Conservation (phyloP, 2,329 filamentous ascomycete genomes). For the Alternaria sp. region DNA sequence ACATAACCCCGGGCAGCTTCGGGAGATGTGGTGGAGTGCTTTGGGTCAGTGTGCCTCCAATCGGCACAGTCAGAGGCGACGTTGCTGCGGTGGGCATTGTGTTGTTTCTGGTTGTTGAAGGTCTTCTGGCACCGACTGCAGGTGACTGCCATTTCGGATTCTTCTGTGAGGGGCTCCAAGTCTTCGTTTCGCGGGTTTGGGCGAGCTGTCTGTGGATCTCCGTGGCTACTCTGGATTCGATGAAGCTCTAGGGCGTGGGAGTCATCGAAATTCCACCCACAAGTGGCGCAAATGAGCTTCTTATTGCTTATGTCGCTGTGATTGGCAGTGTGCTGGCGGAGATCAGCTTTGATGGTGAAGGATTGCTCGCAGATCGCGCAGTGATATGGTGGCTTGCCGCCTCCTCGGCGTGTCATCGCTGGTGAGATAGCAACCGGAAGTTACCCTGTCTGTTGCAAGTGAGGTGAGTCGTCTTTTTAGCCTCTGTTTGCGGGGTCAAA, state of each 20-base stretch:
- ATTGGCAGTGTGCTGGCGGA: slow-evolving; percentile 23
- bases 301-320: slow-evolving; percentile 18
- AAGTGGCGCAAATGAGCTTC: slow-evolving; percentile 19
- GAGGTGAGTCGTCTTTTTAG: background rate
- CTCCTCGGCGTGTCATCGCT: background rate
- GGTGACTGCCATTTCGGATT: background rate
- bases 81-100: slow-evolving; percentile 23
- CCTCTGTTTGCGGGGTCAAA: slow-evolving; percentile 11
- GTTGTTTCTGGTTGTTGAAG: slow-evolving; percentile 18
- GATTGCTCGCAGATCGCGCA: slow-evolving; percentile 30
- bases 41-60: slow-evolving; percentile 13
- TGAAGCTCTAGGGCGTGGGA: slow-evolving; percentile 34
- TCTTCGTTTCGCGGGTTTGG: slow-evolving; percentile 18
- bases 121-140: slow-evolving; percentile 24
- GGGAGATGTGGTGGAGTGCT: background rate
- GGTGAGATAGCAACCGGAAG: background rate
- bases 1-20: slow-evolving; percentile 12
- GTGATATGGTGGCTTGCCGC: slow-evolving; percentile 4
- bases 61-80: slow-evolving; percentile 25
- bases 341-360: slow-evolving; percentile 25
- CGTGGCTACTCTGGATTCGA: slow-evolving; percentile 22
- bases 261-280: slow-evolving; percentile 29
- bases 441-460: background rate
- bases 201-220: background rate
- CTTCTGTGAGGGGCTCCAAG: slow-evolving; percentile 1